phyloP scores from a whole-genome alignment of 2,329 filamentous ascomycete genomes.

The Talaromyces verruculosus region DNA sequence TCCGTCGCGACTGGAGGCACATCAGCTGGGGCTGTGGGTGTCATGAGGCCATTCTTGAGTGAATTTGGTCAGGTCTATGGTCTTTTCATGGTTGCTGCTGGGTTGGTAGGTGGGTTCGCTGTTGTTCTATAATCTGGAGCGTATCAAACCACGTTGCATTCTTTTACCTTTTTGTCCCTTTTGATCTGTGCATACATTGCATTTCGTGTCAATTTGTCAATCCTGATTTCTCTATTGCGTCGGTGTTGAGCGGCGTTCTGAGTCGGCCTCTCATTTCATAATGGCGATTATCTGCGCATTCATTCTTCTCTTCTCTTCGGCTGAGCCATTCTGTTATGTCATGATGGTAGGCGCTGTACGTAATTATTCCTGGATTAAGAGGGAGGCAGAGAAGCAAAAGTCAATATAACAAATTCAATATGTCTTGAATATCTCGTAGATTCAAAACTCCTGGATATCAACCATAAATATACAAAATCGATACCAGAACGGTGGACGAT shows the following conservation, averaged over 20 bases:
- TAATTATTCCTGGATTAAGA: neutral
- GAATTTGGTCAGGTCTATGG: slow-evolving; percentile 59
- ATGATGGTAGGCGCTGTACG: slow-evolving; percentile 8
- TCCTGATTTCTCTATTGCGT: slow-evolving; percentile 23
- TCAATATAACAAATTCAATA: neutral
- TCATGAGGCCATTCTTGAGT: slow-evolving; percentile 43
- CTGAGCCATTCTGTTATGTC: slow-evolving; percentile 9
- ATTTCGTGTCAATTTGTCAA: slow-evolving; percentile 23
- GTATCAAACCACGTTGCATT: neutral
- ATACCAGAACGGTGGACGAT: too few species aligned
- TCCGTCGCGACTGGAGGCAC: slow-evolving; percentile 33
- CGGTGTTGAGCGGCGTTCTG: slow-evolving; percentile 9
- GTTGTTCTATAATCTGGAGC: slow-evolving; percentile 39
- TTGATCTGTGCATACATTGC: slow-evolving; percentile 18
- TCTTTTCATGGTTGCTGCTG: slow-evolving; percentile 54
- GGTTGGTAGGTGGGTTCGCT: slow-evolving; percentile 60
- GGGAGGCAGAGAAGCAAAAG: neutral
- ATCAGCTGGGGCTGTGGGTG: neutral
- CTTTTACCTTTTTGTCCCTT: neutral
- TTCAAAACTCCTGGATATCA: neutral
- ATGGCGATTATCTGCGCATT: neutral
- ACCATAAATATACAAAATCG: neutral
- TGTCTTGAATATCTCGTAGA: neutral
- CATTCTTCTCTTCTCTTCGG: neutral
- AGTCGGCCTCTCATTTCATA: slow-evolving; percentile 5